Evolutionary conservation across 2,329 filamentous ascomycete species (phyloP).

Genomic region (Aspergillus ustus): DNA sequence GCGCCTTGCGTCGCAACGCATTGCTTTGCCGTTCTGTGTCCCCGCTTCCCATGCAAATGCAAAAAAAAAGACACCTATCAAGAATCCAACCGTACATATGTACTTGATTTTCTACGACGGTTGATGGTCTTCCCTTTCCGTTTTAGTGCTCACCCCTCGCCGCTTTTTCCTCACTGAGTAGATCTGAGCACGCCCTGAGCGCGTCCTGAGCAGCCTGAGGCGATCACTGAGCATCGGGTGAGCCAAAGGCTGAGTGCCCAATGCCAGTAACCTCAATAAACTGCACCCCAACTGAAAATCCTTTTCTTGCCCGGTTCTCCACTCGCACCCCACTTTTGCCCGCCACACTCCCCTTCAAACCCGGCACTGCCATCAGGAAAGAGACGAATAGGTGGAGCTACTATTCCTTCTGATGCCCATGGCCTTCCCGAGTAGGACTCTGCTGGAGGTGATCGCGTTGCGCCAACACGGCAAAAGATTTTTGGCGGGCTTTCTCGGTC

Average conservation of each 20-base stretch:
- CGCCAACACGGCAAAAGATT: constrained; percentile 11
- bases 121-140: constrained; percentile 12
- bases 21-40: not conserved
- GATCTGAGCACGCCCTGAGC: too few relatives aligned
- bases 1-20: not conserved
- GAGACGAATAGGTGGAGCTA: too few relatives aligned
- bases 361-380: constrained; percentile 13
- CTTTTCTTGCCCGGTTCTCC: not conserved
- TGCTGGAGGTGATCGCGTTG: constrained; percentile 5
- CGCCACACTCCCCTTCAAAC: constrained; percentile 3
- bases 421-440: constrained; percentile 10
- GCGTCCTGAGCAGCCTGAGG: constrained; percentile 17
- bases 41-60: not conserved
- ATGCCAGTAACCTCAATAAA: constrained; percentile 3
- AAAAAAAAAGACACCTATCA: not conserved
- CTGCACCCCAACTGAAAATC: constrained; percentile 1
- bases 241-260: constrained; percentile 5
- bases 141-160: too few relatives aligned
- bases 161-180: too few relatives aligned
- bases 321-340: constrained; percentile 5
- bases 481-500: constrained; percentile 6
- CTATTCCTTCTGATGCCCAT: too few relatives aligned
- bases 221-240: constrained; percentile 12
- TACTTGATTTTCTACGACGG: constrained; percentile 9
- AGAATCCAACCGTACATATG: constrained; percentile 2